Evolutionary conservation across 2,329 filamentous ascomycete species (phyloP), one percentile per base, ranked within the genome.

Genomic region (Fusarium sp.): DNA sequence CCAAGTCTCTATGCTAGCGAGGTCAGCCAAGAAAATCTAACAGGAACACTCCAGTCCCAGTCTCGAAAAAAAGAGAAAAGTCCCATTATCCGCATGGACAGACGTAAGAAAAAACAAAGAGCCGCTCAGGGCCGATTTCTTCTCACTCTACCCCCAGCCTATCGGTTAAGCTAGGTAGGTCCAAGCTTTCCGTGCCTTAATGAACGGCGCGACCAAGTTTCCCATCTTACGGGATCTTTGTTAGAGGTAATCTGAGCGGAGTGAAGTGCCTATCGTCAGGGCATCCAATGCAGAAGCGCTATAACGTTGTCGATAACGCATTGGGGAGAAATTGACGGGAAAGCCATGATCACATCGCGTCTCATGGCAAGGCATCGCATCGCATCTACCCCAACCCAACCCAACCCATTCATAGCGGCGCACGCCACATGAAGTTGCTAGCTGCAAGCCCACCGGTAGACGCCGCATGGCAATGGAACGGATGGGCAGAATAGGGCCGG

Each of bases 401-500:
- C 34, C 10, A 37, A 7, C 34, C 34, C 18, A 37, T 37, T 18
- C 10, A n/a, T 37, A 37, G 34, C 34, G 34, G 34, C 34, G 34
- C 34, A 37, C 10, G 34, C 34, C 34, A 37, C 34, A 37, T 37
- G n/a, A 37, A 37, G 41, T 26, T 37, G 30, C n/a, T 46, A 53
- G 18, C 56, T 67, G 62, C 55, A 65, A 64, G 56, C 58, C 58
- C 44, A 31, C 62, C 64, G 61, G 54, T 59, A 48, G 66, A 58
- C 57, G 54, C 62, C 53, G 66, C 52, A 65, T 58, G 28, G 55
- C 48, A 26, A 56, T 51, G 42, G 44, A 64, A 64, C 45, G 59
- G 45, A 64, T 52, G 46, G 64, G 44, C 49, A 51, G 53, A 69
- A 63, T 75, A 74, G 62, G 62, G 69, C 73, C 73, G 73, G 69